phyloP scores from a whole-genome alignment of 2,329 filamentous ascomycete species.

The Trichoderma sp. region DNA sequence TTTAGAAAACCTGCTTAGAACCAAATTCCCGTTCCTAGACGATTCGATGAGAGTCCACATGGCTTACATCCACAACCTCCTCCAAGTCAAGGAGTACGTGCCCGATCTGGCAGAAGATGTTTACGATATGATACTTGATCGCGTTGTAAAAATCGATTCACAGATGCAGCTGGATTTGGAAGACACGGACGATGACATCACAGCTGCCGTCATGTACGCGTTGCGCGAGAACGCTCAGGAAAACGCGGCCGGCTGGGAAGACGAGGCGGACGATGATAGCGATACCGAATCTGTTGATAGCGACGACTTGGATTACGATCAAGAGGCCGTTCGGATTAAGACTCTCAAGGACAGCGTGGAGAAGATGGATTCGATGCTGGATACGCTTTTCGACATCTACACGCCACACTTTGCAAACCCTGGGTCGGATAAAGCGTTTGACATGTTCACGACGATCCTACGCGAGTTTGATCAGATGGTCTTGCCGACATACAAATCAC shows the following conservation, averaged over 20 bases:
- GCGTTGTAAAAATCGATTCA: conserved; percentile 90
- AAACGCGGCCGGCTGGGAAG: conserved; percentile 44
- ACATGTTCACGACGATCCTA: conserved; percentile 77
- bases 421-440: conserved; percentile 68
- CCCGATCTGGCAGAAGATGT: conserved; percentile 79
- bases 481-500: conserved; percentile 85
- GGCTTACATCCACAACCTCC: conserved; percentile 83
- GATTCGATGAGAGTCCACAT: conserved; percentile 80
- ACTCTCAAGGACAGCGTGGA: conserved; percentile 79
- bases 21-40: conserved; percentile 75
- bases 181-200: conserved; percentile 86
- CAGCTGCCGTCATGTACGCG: conserved; percentile 69
- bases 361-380: conserved; percentile 89
- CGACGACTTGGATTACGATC: conserved; percentile 69
- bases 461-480: conserved; percentile 87
- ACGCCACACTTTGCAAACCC: conserved; percentile 71
- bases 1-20: conserved; percentile 67
- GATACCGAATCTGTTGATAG: conserved; percentile 73
- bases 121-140: conserved; percentile 79
- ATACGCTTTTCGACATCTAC: conserved; percentile 85
- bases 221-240: conserved; percentile 39
- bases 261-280: conserved; percentile 63
- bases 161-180: conserved; percentile 94
- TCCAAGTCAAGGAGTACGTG: conserved; percentile 76
- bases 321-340: conserved; percentile 66